Evolutionary conservation across 768 basidiomycete genomes (phyloP), one percentile per base, ranked within the genome.

Genomic region (Vishniacozyma victoriae): DNA sequence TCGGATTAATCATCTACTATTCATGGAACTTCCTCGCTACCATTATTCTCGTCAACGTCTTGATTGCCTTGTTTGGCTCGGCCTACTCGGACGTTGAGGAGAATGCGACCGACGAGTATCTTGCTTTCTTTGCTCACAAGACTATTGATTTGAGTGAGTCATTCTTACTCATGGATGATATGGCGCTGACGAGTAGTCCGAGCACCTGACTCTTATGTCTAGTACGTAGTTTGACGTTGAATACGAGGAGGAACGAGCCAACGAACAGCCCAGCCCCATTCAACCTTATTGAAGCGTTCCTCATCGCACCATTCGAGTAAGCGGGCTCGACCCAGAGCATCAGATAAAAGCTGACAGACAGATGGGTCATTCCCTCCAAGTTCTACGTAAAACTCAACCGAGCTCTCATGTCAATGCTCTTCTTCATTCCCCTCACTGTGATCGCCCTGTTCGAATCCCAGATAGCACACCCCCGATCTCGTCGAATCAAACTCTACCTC

Each of bases 41-140:
- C 15, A 78, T 95, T 41, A 80, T 96, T 45, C 77, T 95, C 41
- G 79, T 95, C 68, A 96, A 96, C 67, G 82, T 96, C 64, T 78
- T 96, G 63, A 90, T 96, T 59, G 95, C 91, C n/a, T 74, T 96
- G 59, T 95, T 95, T 69, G 83, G 90, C 15, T 87, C 89, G 41
- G 89, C 90, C 0, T 93, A 93, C 62, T 81, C 83, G 11, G 90
- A 91, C 60, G 88, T 70, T n/a, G 62, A 57, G 40, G 66, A 69
- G 26, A 84, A 91, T 58, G 89, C 90, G 1, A 85, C 87, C 65
- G 89, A 89, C 18, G 83, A 95, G 75, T 92, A 87, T 68, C 76
- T 95, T 36, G 79, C 87, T 3, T 92, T 89, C 75, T 95, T 89
- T 69, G 88, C 92, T 2, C 77, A 78, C 59, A 93, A 93, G 75